Conservation (phyloP, 192 early-diverging fungal species). For the Linnemannia hyalina region DNA sequence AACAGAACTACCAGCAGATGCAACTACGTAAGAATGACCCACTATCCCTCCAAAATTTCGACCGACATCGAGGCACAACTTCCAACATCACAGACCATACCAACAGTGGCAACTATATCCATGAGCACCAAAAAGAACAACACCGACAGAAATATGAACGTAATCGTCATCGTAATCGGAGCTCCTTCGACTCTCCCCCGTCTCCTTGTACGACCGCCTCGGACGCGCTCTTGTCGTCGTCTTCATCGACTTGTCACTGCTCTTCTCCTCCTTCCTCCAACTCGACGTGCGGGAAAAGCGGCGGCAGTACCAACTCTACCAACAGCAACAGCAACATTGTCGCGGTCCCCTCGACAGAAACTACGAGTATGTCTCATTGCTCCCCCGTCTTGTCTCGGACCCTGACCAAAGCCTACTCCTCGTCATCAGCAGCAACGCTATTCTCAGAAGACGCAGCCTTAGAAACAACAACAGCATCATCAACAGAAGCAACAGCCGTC, state of each 20-base stretch:
- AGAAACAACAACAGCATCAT: background rate
- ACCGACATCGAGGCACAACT: background rate
- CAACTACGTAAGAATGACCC: slow-evolving; percentile 14
- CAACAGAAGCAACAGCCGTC: background rate
- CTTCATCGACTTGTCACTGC: slow-evolving; percentile 21
- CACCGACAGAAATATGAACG: slow-evolving; percentile 5
- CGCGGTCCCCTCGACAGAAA: background rate
- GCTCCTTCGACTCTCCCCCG: slow-evolving; percentile 7
- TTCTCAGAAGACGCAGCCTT: background rate
- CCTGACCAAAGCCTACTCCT: background rate
- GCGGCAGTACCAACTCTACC: background rate
- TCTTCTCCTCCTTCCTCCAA: background rate
- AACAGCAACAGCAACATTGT: background rate
- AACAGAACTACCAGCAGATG: slow-evolving; percentile 23
- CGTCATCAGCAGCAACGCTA: background rate
- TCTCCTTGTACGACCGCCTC: slow-evolving; percentile 18
- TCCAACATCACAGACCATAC: background rate
- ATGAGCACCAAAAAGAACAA: background rate
- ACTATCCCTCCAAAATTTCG: background rate
- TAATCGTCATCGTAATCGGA: slow-evolving; percentile 8
- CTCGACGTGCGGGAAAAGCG: background rate
- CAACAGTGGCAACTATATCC: background rate
- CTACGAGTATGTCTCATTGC: slow-evolving; percentile 39
- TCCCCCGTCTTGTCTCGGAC: slow-evolving; percentile 29
- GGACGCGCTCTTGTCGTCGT: slow-evolving; percentile 7